Percentiles rank a stretch among this genome's conserved stretches.
These are phyloP conservation scores for Phaeosphaeriaceae sp. DNA, from an alignment of 2,329 filamentous ascomycete species.

Conservation along the genomic window DNA sequence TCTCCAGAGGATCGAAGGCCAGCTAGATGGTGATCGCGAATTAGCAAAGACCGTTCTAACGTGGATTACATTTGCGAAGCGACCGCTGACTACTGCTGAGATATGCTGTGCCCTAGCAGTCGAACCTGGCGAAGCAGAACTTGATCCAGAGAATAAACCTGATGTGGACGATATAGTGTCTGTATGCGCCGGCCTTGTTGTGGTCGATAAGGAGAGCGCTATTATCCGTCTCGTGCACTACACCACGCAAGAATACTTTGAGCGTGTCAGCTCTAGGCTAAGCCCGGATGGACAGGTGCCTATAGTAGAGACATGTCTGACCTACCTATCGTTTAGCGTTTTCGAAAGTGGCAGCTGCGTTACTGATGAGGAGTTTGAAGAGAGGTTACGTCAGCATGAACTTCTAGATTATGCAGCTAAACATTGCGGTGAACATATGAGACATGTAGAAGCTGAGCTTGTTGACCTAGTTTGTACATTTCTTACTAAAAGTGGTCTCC, in stretches of 20 bases:
- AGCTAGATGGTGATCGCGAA: slow-evolving; percentile 35
- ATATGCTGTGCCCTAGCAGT: slow-evolving; percentile 19
- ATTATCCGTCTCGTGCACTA: slow-evolving; percentile 31
- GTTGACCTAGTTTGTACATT: slow-evolving; percentile 5
- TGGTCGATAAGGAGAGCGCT: slow-evolving; percentile 29
- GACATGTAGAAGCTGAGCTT: slow-evolving; percentile 6
- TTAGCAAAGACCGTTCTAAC: slow-evolving; percentile 43
- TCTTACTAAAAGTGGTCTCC: slow-evolving; percentile 1
- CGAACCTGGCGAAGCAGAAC: slow-evolving; percentile 6
- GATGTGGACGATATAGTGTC: slow-evolving; percentile 19
- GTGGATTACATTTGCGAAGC: slow-evolving; percentile 18
- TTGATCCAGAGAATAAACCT: slow-evolving; percentile 13
- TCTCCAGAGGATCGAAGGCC: slow-evolving; percentile 46
- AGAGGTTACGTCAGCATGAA: slow-evolving; percentile 17
- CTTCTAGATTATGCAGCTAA: slow-evolving; percentile 38
- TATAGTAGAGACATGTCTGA: slow-evolving; percentile 34
- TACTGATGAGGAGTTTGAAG: slow-evolving; percentile 16
- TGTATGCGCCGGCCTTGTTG: slow-evolving; percentile 23
- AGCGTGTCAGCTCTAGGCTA: slow-evolving; percentile 26
- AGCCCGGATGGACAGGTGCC: slow-evolving; percentile 29
- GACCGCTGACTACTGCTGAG: slow-evolving; percentile 21
- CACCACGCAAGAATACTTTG: slow-evolving; percentile 28
- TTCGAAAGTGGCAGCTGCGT: slow-evolving; percentile 22
- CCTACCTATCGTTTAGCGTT: slow-evolving; percentile 34
- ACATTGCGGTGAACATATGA: slow-evolving; percentile 32